Conservation (phyloP, 2,329 filamentous ascomycete genomes). For the Rhytidhysteron rufulum region DNA sequence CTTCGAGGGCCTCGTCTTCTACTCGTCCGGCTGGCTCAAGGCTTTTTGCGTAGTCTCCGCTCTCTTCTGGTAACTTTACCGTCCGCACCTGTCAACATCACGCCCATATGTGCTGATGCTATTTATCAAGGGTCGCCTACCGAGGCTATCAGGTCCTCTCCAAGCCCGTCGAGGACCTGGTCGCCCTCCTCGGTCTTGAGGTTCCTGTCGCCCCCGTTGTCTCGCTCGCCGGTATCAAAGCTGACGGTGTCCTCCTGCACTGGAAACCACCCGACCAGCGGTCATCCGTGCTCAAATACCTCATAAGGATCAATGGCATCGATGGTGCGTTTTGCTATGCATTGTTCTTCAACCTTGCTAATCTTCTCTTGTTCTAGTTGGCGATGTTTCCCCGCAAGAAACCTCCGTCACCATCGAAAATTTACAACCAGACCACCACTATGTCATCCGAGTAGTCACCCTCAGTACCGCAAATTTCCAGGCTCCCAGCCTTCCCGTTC, state of each 20-base stretch:
- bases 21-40: slow-evolving; percentile 33
- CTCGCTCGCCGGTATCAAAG: slow-evolving; percentile 82
- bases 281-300: slow-evolving; percentile 74
- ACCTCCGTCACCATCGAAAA: slow-evolving; percentile 89
- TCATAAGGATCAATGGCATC: slow-evolving; percentile 90
- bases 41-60: slow-evolving; percentile 31
- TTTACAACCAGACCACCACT: slow-evolving; percentile 80
- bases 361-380: slow-evolving; percentile 53
- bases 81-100: neutral
- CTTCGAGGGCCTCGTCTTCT: slow-evolving; percentile 31
- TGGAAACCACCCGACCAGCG: slow-evolving; percentile 74
- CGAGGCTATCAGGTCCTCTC: slow-evolving; percentile 84
- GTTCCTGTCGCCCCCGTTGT: slow-evolving; percentile 87
- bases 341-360: slow-evolving; percentile 8
- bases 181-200: slow-evolving; percentile 87
- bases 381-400: slow-evolving; percentile 76
- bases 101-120: neutral
- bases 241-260: slow-evolving; percentile 82
- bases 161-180: slow-evolving; percentile 86
- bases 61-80: slow-evolving; percentile 33
- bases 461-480: slow-evolving; percentile 91
- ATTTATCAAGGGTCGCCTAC: slow-evolving; percentile 65
- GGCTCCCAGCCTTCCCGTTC: slow-evolving; percentile 79
- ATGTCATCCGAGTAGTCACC: slow-evolving; percentile 89
- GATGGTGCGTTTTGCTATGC: slow-evolving; percentile 59